Evolutionary conservation across 371 early-diverging fungal genomes (phyloP).

Genomic region (Mortierella sp.): DNA sequence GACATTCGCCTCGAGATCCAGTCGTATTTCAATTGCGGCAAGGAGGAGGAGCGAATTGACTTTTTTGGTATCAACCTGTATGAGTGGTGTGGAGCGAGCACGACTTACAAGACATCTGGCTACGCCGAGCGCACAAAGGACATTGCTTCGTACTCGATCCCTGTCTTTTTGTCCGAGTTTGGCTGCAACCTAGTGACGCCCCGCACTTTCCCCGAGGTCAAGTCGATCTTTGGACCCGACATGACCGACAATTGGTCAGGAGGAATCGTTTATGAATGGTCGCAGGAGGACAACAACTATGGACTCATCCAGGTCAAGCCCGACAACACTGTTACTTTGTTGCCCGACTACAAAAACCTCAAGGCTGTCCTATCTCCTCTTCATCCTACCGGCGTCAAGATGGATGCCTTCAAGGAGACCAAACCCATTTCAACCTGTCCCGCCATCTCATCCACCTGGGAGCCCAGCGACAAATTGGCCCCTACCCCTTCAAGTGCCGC

Average conservation of each 20-base stretch:
- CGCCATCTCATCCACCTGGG: constrained; percentile 66
- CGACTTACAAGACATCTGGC: constrained; percentile 68
- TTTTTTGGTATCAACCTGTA: constrained; percentile 84
- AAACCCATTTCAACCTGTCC: constrained; percentile 68
- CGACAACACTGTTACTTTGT: constrained; percentile 59
- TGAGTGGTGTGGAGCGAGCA: constrained; percentile 73
- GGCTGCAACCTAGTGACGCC: constrained; percentile 73
- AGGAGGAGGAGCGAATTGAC: constrained; percentile 66
- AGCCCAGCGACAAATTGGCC: constrained; percentile 68
- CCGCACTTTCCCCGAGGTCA: constrained; percentile 70
- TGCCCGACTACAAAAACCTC: constrained; percentile 65
- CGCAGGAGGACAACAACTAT: constrained; percentile 84
- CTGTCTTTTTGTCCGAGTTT: constrained; percentile 76
- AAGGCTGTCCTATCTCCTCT: constrained; percentile 57
- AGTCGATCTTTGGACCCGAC: constrained; percentile 75
- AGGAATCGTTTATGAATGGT: constrained; percentile 86
- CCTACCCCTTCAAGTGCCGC: constrained; percentile 78
- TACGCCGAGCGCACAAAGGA: constrained; percentile 72
- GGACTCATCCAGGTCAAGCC: constrained; percentile 75
- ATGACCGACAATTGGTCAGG: constrained; percentile 81
- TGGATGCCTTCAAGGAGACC: constrained; percentile 61
- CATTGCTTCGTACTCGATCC: constrained; percentile 66
- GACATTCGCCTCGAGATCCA: constrained; percentile 76
- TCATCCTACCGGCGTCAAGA: constrained; percentile 64
- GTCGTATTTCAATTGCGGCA: constrained; percentile 83